Conservation (phyloP, 768 basidiomycete genomes). For the Tremella fuciformis region DNA sequence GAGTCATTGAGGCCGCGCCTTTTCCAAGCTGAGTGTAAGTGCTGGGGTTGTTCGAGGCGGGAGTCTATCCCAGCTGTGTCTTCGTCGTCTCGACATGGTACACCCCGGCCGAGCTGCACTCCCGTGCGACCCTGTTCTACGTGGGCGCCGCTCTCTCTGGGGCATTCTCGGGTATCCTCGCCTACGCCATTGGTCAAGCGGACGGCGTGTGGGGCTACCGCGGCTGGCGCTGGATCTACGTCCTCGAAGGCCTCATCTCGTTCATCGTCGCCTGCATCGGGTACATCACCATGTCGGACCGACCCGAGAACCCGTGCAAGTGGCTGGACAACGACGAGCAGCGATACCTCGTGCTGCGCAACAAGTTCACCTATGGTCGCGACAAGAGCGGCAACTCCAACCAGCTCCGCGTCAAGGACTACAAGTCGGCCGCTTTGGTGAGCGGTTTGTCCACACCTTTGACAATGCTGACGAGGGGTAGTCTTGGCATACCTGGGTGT, state of each 20-base stretch:
- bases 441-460: not conserved
- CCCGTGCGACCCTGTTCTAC: constrained; percentile 21
- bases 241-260: constrained; percentile 20
- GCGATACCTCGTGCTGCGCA: constrained; percentile 28
- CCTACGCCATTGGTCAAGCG: constrained; percentile 12
- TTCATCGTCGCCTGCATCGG: constrained; percentile 8
- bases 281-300: constrained; percentile 11
- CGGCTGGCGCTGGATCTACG: constrained; percentile 16
- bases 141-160: constrained; percentile 7
- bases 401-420: constrained; percentile 19
- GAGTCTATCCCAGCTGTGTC: constrained; percentile 28
- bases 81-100: constrained; percentile 21
- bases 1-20: constrained; percentile 1
- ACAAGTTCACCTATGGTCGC: constrained; percentile 27
- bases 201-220: constrained; percentile 2
- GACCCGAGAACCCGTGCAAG: constrained; percentile 20
- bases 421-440: constrained; percentile 24
- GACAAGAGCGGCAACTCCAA: constrained; percentile 14
- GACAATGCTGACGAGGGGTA: not conserved
- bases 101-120: constrained; percentile 7
- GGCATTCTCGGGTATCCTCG: constrained; percentile 17
- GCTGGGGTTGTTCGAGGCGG: constrained; percentile 30
- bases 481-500: constrained; percentile 34
- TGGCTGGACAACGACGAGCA: constrained; percentile 33
- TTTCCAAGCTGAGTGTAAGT: constrained; percentile 12